Base-by-base conservation (phyloP, 164 flowering plant species). In the Liquidambar formosana region DNA sequence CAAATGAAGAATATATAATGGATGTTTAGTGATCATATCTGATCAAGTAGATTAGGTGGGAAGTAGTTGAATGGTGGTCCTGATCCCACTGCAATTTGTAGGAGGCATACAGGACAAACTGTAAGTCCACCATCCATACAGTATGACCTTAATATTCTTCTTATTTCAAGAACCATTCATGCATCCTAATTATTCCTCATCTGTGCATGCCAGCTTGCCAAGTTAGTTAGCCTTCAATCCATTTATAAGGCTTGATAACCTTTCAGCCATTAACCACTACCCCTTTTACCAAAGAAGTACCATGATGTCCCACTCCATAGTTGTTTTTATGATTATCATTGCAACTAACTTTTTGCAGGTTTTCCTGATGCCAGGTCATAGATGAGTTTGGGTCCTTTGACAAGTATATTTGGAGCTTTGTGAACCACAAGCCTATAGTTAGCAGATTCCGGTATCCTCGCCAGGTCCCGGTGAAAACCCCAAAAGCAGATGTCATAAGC, bases 371-470 rank as follows among this genome's bases (percentile, higher is more conserved):
- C 63, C 80, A 83, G 86, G 82, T 83, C 27, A 73, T 79, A 19
- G 82, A 71, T 18, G 86, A 83, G 74, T 81, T 80, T 75, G 86
- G 86, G 22, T 79, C 86, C 38, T 83, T 83, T 54, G 77, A 81
- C 66, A 75, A 73, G 69, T 83, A 83, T 56, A 75, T 83, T 19
- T 83, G 86, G 86, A 75, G 84, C 66, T 83, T 83, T 62, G 86
- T 83, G 68, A 83, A 80, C 75, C 59, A 83, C 69, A 80, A 78
- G 69, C 82, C 86, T 22, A 67, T 83, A 26, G 68, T 83, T 16
- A 79, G 76, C 78, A 60, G 65, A 60, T 83, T 78, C 78, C 68
- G 84, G 19, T 80, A 83, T 56, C 83, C 80, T 52, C 78, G 86
- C 10, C 86, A 83, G 57, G 81, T 83, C 48, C 84, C 84, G 1